Evolutionary conservation across 1,284 basidiomycete genomes (phyloP).

Genomic region (Marasmius oreades): DNA sequence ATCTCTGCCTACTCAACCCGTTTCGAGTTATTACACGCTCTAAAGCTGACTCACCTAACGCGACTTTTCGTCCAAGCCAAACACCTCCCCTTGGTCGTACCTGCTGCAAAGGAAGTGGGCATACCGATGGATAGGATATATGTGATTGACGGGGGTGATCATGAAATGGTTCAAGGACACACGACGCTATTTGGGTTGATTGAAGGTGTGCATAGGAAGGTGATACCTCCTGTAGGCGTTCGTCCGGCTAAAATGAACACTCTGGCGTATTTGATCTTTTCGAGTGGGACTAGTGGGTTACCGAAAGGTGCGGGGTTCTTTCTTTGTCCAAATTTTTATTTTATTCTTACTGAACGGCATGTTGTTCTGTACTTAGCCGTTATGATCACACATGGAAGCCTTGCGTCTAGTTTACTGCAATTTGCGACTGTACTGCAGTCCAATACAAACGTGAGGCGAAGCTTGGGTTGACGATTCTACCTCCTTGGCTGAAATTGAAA

Average conservation of each 20-base stretch:
- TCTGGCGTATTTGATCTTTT: slow-evolving; percentile 70
- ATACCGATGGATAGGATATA: slow-evolving; percentile 29
- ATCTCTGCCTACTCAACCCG: slow-evolving; percentile 65
- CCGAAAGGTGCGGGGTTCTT: slow-evolving; percentile 56
- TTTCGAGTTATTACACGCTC: slow-evolving; percentile 59
- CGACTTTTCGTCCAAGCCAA: slow-evolving; percentile 59
- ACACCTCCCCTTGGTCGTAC: slow-evolving; percentile 44
- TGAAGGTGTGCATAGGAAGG: slow-evolving; percentile 33
- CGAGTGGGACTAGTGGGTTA: slow-evolving; percentile 73
- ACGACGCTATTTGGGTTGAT: background rate
- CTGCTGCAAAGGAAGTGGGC: slow-evolving; percentile 48
- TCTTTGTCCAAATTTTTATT: too few species aligned
- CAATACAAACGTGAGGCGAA: slow-evolving; percentile 1
- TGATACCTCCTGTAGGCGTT: slow-evolving; percentile 39
- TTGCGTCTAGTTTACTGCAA: slow-evolving; percentile 48
- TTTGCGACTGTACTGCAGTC: slow-evolving; percentile 26
- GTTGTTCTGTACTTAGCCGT: slow-evolving; percentile 42
- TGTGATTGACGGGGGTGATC: background rate
- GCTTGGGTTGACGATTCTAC: background rate
- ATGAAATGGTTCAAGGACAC: background rate
- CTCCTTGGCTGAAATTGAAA: background rate
- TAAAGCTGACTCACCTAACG: slow-evolving; percentile 51
- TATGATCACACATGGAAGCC: slow-evolving; percentile 73
- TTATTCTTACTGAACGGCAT: too few species aligned
- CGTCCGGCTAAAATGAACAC: slow-evolving; percentile 51